Evolutionary conservation across 2,329 filamentous ascomycete genomes (phyloP).

Genomic region (Alternaria longipes): DNA sequence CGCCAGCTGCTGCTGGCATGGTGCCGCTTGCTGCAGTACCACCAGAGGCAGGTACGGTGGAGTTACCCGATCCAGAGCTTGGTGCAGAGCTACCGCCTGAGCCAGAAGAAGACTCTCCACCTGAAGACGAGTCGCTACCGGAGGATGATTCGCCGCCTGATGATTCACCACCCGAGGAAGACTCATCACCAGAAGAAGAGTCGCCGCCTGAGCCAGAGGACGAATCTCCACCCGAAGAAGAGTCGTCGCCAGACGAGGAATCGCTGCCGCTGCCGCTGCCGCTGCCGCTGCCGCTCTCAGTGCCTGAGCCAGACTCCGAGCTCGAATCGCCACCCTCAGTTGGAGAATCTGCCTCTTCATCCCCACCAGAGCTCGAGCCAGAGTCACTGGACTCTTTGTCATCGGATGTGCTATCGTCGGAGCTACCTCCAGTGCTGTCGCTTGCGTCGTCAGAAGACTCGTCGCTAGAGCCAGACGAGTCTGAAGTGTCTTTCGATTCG

Average conservation of each 20-base stretch:
- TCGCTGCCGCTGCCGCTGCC: background rate
- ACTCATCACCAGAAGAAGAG: background rate
- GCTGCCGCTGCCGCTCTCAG: background rate
- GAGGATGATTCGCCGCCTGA: background rate
- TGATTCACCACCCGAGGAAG: background rate
- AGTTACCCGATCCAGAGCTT: slow-evolving; percentile 7
- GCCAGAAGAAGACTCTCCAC: background rate
- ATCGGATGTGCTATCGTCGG: background rate
- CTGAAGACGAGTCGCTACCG: background rate
- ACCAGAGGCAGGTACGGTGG: slow-evolving; percentile 15
- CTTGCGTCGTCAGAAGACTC: background rate
- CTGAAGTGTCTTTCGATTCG: background rate
- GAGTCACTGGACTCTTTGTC: background rate
- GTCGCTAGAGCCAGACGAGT: background rate
- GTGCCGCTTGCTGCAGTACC: slow-evolving; percentile 25
- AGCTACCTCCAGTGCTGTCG: background rate
- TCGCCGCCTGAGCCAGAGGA: background rate
- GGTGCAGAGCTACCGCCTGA: background rate
- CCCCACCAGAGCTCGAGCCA: slow-evolving; percentile 8
- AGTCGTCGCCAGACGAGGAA: background rate
- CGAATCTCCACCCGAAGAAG: background rate
- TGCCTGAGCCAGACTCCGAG: background rate
- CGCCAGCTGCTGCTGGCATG: slow-evolving; percentile 33
- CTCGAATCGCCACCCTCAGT: background rate
- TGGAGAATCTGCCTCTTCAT: background rate